Percentiles rank a stretch among this genome's conserved stretches.
Conservation (phyloP, 371 early-diverging fungal genomes). For the Apophysomyces trapeziformis region DNA sequence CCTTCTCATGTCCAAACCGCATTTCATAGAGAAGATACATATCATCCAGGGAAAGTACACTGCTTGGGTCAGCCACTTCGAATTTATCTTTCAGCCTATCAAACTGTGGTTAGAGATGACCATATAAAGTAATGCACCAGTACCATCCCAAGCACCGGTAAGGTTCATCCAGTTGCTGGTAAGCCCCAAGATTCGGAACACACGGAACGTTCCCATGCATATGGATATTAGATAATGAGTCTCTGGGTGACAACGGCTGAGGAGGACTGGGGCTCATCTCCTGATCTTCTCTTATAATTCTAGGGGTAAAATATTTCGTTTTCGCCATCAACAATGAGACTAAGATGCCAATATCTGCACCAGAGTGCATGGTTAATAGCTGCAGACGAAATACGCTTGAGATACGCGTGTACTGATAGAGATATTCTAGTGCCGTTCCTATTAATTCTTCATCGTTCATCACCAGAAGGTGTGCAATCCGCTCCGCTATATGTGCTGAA, state of each 20-base stretch:
- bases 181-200: constrained; percentile 43
- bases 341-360: constrained; percentile 53
- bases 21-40: constrained; percentile 49
- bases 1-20: constrained; percentile 52
- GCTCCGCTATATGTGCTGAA: constrained; percentile 30
- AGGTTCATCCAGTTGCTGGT: constrained; percentile 49
- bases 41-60: constrained; percentile 48
- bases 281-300: constrained; percentile 29
- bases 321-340: constrained; percentile 51
- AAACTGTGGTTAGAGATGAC: neutral
- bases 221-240: constrained; percentile 6
- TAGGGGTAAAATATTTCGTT: constrained; percentile 41
- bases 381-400: constrained; percentile 49
- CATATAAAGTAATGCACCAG: constrained; percentile 2
- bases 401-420: constrained; percentile 69
- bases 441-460: constrained; percentile 75
- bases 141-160: constrained; percentile 56
- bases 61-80: constrained; percentile 39
- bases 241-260: constrained; percentile 6
- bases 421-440: constrained; percentile 68
- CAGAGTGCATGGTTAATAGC: constrained; percentile 45
- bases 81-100: constrained; percentile 54
- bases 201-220: constrained; percentile 27
- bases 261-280: constrained; percentile 27
- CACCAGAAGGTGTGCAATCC: constrained; percentile 67